These are phyloP conservation scores for Coemansia sp. DNA, from an alignment of 192 early-diverging fungal species.

Conservation along the genomic window DNA sequence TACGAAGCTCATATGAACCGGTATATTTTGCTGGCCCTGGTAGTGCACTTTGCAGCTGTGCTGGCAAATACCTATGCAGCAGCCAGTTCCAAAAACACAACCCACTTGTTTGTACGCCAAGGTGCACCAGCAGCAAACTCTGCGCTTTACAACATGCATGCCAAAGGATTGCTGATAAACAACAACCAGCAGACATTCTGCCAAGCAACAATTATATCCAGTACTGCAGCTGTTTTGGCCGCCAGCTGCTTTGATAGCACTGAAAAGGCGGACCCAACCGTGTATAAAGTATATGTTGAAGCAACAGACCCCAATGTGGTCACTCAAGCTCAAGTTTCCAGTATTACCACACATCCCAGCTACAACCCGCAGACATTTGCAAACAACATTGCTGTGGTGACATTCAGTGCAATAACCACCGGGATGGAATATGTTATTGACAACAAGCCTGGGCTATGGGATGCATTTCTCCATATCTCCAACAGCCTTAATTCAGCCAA, in stretches of 20 bases:
- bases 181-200: slow-evolving; percentile 7
- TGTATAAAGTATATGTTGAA: slow-evolving; percentile 2
- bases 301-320: background rate
- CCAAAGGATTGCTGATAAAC: slow-evolving; percentile 4
- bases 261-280: background rate
- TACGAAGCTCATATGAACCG: too few species aligned
- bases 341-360: slow-evolving; percentile 7
- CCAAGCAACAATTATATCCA: slow-evolving; percentile 4
- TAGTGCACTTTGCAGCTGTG: too few species aligned
- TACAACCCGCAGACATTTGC: slow-evolving; percentile 23
- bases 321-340: background rate
- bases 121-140: background rate
- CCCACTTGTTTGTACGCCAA: background rate
- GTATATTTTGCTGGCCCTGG: too few species aligned
- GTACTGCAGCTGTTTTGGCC: slow-evolving; percentile 6
- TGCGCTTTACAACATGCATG: background rate
- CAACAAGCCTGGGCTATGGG: slow-evolving; percentile 5
- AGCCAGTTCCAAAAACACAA: too few species aligned
- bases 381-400: slow-evolving; percentile 22
- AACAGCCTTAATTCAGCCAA: background rate
- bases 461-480: slow-evolving; percentile 1
- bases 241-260: slow-evolving; percentile 10
- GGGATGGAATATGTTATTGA: slow-evolving; percentile 1
- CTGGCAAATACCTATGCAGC: too few species aligned
- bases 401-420: background rate